Conservation (phyloP, 225 moss, liverwort and hornwort genomes). For the Pseudoscleropodium purum region DNA sequence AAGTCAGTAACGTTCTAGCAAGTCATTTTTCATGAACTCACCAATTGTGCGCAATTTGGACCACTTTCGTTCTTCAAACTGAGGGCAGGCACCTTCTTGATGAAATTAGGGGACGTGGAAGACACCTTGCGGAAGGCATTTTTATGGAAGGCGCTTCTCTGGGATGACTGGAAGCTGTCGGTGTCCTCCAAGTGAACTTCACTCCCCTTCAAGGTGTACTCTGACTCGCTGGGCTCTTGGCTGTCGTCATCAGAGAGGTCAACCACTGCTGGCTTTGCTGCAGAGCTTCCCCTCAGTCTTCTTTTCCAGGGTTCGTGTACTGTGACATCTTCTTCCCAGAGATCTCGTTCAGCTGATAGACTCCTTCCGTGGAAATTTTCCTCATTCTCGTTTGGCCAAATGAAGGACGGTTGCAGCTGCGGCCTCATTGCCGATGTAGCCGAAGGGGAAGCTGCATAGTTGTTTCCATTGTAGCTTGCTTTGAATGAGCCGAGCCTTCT, state of each 20-base stretch:
- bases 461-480: neutral
- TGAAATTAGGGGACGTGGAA: slow-evolving; percentile 16
- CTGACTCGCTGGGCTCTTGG: slow-evolving; percentile 7
- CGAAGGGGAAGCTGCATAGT: neutral
- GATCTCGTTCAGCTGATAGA: neutral
- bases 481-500: neutral
- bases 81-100: slow-evolving; percentile 26
- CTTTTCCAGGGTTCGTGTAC: slow-evolving; percentile 12
- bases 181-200: slow-evolving; percentile 7
- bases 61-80: slow-evolving; percentile 14
- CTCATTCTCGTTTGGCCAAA: neutral
- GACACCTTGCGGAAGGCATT: neutral
- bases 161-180: slow-evolving; percentile 9
- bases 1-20: neutral
- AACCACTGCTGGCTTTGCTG: slow-evolving; percentile 4
- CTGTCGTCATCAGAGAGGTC: slow-evolving; percentile 26
- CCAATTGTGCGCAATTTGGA: slow-evolving; percentile 17
- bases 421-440: neutral
- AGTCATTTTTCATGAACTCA: neutral
- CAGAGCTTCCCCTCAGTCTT: slow-evolving; percentile 5
- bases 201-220: slow-evolving; percentile 6
- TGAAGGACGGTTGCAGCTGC: neutral
- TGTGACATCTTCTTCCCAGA: neutral
- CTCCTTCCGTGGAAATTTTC: neutral
- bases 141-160: neutral